Conservation (phyloP, 352 stramenopile species). For the Pseudoperonospora humuli region DNA sequence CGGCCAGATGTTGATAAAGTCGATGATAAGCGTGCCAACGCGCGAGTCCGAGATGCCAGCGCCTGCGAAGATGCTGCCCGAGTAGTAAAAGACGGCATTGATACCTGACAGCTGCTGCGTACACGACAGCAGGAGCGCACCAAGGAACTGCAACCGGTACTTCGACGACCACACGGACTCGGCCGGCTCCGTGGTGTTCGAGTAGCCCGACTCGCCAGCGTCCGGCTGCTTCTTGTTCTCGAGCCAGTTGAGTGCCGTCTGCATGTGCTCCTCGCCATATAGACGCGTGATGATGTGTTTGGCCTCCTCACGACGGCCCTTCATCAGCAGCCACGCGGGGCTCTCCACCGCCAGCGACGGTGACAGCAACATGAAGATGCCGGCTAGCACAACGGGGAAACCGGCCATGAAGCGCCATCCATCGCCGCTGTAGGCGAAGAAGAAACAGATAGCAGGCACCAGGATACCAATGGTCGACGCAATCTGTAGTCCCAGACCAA, state of each 20-base stretch:
- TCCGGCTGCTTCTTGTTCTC: slow-evolving; percentile 7
- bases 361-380: slow-evolving; percentile 28
- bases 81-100: slow-evolving; percentile 42
- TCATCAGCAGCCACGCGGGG: slow-evolving; percentile 10
- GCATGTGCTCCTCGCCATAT: slow-evolving; percentile 14
- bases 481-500: slow-evolving; percentile 28
- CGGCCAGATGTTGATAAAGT: slow-evolving; percentile 20
- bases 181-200: neutral
- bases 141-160: slow-evolving; percentile 17
- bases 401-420: slow-evolving; percentile 44
- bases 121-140: slow-evolving; percentile 36
- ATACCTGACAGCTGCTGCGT: slow-evolving; percentile 32
- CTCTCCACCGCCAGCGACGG: slow-evolving; percentile 11
- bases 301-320: slow-evolving; percentile 13
- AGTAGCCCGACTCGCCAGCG: slow-evolving; percentile 5
- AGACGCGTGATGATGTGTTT: slow-evolving; percentile 15
- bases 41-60: slow-evolving; percentile 16
- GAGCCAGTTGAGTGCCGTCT: slow-evolving; percentile 7
- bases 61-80: slow-evolving; percentile 9
- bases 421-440: slow-evolving; percentile 18
- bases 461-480: slow-evolving; percentile 24
- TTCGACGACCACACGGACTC: slow-evolving; percentile 21
- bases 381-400: slow-evolving; percentile 38
- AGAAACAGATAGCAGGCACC: slow-evolving; percentile 17
- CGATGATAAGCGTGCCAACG: slow-evolving; percentile 17